Evolutionary conservation across 2,329 filamentous ascomycete genomes (phyloP).

Genomic region (Penicillium sp.): DNA sequence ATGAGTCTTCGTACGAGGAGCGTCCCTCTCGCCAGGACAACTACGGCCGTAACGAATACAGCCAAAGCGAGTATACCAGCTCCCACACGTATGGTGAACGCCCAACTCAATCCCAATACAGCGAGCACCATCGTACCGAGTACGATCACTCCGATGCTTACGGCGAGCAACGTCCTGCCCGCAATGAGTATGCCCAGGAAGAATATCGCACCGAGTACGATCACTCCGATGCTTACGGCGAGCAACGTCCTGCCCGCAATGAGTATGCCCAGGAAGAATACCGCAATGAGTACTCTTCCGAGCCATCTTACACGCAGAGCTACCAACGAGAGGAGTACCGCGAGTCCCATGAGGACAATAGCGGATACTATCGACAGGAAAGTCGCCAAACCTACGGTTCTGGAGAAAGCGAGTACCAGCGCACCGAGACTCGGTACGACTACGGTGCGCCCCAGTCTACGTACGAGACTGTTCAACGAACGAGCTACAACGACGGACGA

Average conservation of each 20-base stretch:
- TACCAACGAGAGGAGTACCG: conserved; percentile 16
- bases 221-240: conserved; percentile 9
- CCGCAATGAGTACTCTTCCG: conserved; percentile 6
- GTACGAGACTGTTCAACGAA: conserved; percentile 10
- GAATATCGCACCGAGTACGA: not conserved
- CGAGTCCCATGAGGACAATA: conserved; percentile 8
- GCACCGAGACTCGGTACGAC: conserved; percentile 15
- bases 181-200: conserved; percentile 4
- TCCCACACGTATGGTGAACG: not conserved
- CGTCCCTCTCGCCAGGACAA: conserved; percentile 3
- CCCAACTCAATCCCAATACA: not conserved
- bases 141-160: conserved; percentile 5
- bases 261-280: not conserved
- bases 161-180: conserved; percentile 4
- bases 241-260: conserved; percentile 7
- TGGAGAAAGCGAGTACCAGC: conserved; percentile 13
- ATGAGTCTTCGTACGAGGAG: conserved; percentile 13
- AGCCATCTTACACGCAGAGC: conserved; percentile 8
- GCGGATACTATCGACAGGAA: conserved; percentile 16
- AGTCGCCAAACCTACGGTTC: conserved; percentile 13
- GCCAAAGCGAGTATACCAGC: not conserved
- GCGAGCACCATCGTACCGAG: conserved; percentile 2
- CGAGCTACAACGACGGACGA: conserved; percentile 9
- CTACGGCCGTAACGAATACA: not conserved
- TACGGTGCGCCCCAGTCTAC: conserved; percentile 11